Percentiles rank a stretch among this genome's conserved stretches.
phyloP scores from a whole-genome alignment of 1,284 basidiomycete species.

The Wolfiporia cocos region DNA sequence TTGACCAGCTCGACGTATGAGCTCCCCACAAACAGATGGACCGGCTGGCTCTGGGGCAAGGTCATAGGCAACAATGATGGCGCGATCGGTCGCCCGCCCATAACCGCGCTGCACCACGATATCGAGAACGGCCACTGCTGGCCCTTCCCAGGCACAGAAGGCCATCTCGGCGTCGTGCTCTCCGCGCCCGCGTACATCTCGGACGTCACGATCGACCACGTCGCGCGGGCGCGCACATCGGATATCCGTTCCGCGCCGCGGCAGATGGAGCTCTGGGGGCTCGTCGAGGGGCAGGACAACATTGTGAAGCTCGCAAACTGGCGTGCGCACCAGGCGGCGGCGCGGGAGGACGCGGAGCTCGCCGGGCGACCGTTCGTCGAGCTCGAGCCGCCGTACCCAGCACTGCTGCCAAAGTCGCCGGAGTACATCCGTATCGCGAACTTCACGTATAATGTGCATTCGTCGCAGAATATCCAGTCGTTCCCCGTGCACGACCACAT shows the following conservation, averaged over 20 bases:
- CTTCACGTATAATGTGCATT: constrained; percentile 76
- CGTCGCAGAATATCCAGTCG: constrained; percentile 74
- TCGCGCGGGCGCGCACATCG: constrained; percentile 36
- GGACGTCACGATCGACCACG: constrained; percentile 79
- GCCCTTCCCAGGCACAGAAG: constrained; percentile 79
- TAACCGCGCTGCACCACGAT: constrained; percentile 82
- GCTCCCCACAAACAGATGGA: constrained; percentile 43
- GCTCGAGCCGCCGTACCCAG: constrained; percentile 38
- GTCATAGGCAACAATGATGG: constrained; percentile 55
- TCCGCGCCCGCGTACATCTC: constrained; percentile 63
- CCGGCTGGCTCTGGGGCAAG: constrained; percentile 40
- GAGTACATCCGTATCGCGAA: constrained; percentile 71
- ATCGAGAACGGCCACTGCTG: constrained; percentile 84
- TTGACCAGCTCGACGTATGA: constrained; percentile 78
- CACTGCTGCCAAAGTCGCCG: constrained; percentile 43
- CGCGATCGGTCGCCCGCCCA: constrained; percentile 73
- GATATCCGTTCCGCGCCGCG: constrained; percentile 79
- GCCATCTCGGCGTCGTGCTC: constrained; percentile 80
- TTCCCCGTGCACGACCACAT: constrained; percentile 74
- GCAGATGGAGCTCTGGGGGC: constrained; percentile 78
- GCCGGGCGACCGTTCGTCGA: constrained; percentile 27
- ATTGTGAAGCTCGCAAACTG: constrained; percentile 32
- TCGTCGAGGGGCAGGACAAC: constrained; percentile 25
- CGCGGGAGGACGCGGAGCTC: constrained; percentile 31
- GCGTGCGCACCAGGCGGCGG: constrained; percentile 37